Conservation (phyloP, 202 grass and related monocot genomes). For the Cymbopogon flexuosus region DNA sequence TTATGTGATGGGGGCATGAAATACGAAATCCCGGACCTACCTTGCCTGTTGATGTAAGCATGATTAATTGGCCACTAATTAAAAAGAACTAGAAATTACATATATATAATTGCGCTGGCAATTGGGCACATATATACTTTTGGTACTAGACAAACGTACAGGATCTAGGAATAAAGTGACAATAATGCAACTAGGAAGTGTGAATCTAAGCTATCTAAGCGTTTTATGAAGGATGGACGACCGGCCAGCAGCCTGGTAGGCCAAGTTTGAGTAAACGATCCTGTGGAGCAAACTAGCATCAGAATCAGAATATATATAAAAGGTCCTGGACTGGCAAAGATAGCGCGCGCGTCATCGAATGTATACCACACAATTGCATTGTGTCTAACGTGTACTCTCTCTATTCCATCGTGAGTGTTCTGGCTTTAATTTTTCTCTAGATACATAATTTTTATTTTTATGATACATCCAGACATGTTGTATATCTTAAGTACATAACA, state of each 20-base stretch:
- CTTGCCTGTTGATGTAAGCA: conserved; percentile 23
- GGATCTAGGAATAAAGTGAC: conserved; percentile 7
- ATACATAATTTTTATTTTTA: too few relatives aligned
- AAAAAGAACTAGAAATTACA: neutral
- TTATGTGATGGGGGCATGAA: neutral
- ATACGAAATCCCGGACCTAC: neutral
- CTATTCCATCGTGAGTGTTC: too few relatives aligned
- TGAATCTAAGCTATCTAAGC: neutral
- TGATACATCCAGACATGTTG: too few relatives aligned
- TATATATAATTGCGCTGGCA: neutral
- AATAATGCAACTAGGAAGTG: neutral
- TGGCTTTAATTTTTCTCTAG: too few relatives aligned
- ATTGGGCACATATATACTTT: neutral
- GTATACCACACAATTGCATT: neutral
- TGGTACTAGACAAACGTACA: neutral
- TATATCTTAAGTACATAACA: too few relatives aligned
- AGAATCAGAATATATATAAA: conserved; percentile 5
- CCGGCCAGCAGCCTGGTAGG: neutral
- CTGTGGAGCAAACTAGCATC: neutral
- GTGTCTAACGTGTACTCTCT: neutral
- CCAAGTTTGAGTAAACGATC: neutral
- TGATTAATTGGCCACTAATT: neutral
- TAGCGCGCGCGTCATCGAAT: neutral
- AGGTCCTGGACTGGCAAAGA: neutral
- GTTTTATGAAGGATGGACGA: conserved; percentile 4